Evolutionary conservation across 768 basidiomycete genomes (phyloP), one percentile per base, ranked within the genome.

Genomic region (Rhodosporidiobolus odoratus): DNA sequence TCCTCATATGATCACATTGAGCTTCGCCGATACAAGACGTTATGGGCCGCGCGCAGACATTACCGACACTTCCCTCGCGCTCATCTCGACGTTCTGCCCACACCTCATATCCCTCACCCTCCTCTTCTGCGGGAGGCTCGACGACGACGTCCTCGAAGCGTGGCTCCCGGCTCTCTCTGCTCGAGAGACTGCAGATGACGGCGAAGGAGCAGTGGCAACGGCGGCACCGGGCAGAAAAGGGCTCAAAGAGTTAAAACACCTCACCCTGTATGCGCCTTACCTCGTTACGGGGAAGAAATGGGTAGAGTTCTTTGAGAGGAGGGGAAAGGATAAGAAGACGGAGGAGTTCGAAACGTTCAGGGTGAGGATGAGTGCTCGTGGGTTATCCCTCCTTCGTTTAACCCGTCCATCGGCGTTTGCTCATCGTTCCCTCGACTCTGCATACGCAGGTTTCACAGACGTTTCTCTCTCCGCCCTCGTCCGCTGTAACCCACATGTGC

Each of bases 61-160:
- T 37, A 79, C 83, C 0, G 83, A 89, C 0, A 81, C 85, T 4
- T 88, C 89, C 6, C 83, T 93, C 53, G 82, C 82, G 47, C 85
- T 89, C 0, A 84, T 98, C 15, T 86, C 87, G 0, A 83, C 84
- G 52, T 86, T 96, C 60, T 97, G 94, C 78, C 91, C 92, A 1
- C 90, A 89, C 75, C 83, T 99, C 37, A 86, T 87, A 1, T 83
- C 82, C 21, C 84, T 99, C 16, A 85, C 88, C 0, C 86, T 99
- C 25, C 89, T 92, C 75, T 87, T 86, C 74, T 97, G 94, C 72
- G 95, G 95, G 7, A 86, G 88, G 41, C 84, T 98, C 68, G 84
- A 89, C 62, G 85, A 88, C 73, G 70, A 81, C 0, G 85, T 87
- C 48, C 79, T 91, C 57, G 76, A 80, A 3, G 57, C 58, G 37